Evolutionary conservation across 169 alveolate genomes (phyloP).

Genomic region (Perkinsus marinus): DNA sequence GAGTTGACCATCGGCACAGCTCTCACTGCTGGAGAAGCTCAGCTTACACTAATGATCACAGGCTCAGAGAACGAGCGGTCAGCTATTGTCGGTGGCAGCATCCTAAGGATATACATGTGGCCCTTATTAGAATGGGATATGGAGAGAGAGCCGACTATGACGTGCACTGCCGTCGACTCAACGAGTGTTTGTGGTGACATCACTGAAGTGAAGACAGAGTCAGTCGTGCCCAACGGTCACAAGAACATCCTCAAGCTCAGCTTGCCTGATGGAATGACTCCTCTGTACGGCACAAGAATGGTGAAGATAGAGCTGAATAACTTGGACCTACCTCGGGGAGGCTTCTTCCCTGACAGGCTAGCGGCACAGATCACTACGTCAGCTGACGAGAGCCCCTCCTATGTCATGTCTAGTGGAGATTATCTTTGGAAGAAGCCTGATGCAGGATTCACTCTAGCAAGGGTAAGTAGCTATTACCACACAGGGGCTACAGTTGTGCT

Average conservation of each 20-base stretch:
- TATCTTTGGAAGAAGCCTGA: constrained; percentile 8
- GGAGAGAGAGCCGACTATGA: background rate
- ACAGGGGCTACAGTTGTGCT: background rate
- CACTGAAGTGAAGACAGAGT: background rate
- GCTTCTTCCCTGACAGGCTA: background rate
- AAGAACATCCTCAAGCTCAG: background rate
- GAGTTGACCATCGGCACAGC: background rate
- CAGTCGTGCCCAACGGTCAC: background rate
- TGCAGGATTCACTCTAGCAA: constrained; percentile 1
- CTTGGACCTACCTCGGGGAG: background rate
- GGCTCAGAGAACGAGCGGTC: background rate
- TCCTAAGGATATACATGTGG: background rate
- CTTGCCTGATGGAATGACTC: background rate
- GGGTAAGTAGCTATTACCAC: background rate
- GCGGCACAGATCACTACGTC: background rate
- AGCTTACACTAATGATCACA: background rate
- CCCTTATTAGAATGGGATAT: background rate
- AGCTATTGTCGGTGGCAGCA: background rate
- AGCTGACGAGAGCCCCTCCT: background rate
- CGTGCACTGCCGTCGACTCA: constrained; percentile 1
- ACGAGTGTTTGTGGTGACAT: background rate
- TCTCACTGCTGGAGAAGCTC: background rate
- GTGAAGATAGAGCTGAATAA: background rate
- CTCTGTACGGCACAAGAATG: background rate
- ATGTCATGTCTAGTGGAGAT: background rate